phyloP scores from a whole-genome alignment of 2,329 filamentous ascomycete species.

The Pestalotiopsis sp. region DNA sequence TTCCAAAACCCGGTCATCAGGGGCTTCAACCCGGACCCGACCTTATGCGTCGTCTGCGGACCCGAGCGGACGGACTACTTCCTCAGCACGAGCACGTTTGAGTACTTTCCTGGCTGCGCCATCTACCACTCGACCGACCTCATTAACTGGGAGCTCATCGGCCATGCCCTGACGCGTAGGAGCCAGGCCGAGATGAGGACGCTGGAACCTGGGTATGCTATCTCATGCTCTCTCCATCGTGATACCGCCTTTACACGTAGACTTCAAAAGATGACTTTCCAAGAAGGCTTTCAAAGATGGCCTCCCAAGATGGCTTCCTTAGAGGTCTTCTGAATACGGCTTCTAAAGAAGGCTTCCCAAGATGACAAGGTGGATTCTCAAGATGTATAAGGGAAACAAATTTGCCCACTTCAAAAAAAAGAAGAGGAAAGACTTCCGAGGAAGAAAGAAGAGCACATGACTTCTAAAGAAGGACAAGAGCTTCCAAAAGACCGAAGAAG shows the following conservation, averaged over 20 bases:
- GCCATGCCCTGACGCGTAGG: constrained; percentile 51
- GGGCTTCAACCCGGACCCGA: constrained; percentile 66
- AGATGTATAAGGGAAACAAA: too few relatives aligned
- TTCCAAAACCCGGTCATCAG: constrained; percentile 56
- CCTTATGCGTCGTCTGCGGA: constrained; percentile 38
- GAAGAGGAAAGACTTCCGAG: neutral
- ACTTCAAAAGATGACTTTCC: neutral
- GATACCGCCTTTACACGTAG: neutral
- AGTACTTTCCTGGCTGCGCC: constrained; percentile 63
- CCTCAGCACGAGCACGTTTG: constrained; percentile 64
- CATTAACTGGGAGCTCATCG: constrained; percentile 54
- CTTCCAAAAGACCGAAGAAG: too few relatives aligned
- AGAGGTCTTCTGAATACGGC: too few relatives aligned
- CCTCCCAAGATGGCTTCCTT: too few relatives aligned
- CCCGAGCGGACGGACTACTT: constrained; percentile 44
- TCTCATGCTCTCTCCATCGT: neutral
- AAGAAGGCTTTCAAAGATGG: too few relatives aligned
- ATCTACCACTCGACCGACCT: constrained; percentile 61
- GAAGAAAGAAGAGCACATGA: neutral
- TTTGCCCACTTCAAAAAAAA: neutral
- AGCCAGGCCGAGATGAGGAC: constrained; percentile 55
- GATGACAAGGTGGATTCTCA: too few relatives aligned
- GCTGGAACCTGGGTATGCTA: constrained; percentile 43
- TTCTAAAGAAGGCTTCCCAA: too few relatives aligned
- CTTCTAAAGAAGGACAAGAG: neutral